A percentile compares a stretch with the other conserved stretches of the same genome.
Evolutionary conservation across 2,329 filamentous ascomycete species (phyloP).

Genomic region (Immersiporthe knoxdaviesiana): DNA sequence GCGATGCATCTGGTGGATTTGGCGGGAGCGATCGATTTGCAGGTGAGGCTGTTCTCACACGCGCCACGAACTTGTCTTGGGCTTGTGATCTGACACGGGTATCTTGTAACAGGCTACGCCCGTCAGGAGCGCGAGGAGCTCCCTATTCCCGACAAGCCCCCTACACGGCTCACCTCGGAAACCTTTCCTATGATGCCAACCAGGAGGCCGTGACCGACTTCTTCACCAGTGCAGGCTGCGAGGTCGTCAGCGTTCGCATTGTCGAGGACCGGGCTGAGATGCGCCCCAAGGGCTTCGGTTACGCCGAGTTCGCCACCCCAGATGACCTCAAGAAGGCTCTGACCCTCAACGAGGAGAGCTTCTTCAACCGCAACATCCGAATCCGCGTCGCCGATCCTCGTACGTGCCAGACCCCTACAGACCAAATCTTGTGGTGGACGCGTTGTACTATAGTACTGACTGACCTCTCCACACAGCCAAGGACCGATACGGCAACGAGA

Average conservation of each 20-base stretch:
- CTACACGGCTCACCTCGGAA: slow-evolving; percentile 94
- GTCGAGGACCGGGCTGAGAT: slow-evolving; percentile 94
- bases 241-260: slow-evolving; percentile 88
- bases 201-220: slow-evolving; percentile 82
- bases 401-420: slow-evolving; percentile 56
- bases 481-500: slow-evolving; percentile 71
- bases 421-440: not conserved
- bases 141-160: slow-evolving; percentile 91
- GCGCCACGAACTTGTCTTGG: not conserved
- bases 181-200: slow-evolving; percentile 93
- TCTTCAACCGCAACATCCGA: slow-evolving; percentile 87
- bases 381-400: slow-evolving; percentile 97
- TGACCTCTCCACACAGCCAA: slow-evolving; percentile 70
- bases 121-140: slow-evolving; percentile 68
- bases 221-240: slow-evolving; percentile 70
- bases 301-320: slow-evolving; percentile 87
- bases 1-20: slow-evolving; percentile 24
- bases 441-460: slow-evolving; percentile 41
- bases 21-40: slow-evolving; percentile 34
- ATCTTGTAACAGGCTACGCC: slow-evolving; percentile 54
- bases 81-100: slow-evolving; percentile 26
- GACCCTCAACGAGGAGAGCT: slow-evolving; percentile 76
- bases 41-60: slow-evolving; percentile 13
- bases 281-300: slow-evolving; percentile 97
- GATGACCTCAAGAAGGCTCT: slow-evolving; percentile 93